Conservation (phyloP, 1,284 basidiomycete species). For the Waitea zeae region DNA sequence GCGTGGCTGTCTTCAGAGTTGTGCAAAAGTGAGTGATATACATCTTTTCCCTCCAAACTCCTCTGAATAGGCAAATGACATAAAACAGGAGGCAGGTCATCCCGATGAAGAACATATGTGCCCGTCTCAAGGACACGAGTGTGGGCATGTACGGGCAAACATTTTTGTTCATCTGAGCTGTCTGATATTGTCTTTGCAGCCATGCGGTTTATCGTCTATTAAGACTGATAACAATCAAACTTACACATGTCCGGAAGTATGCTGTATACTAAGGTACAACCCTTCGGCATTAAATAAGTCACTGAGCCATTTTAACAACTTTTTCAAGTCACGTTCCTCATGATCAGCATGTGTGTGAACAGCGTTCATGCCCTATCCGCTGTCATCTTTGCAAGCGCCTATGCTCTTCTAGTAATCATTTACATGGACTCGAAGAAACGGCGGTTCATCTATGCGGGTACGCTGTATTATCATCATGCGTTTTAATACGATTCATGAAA, state of each 20-base stretch:
- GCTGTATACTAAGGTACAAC: slow-evolving; percentile 23
- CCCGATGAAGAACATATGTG: slow-evolving; percentile 30
- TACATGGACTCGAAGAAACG: slow-evolving; percentile 25
- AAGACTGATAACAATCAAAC: slow-evolving; percentile 13
- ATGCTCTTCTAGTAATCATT: slow-evolving; percentile 28
- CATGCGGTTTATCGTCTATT: slow-evolving; percentile 23
- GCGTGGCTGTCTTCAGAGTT: slow-evolving; percentile 27
- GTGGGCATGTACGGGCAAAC: slow-evolving; percentile 37
- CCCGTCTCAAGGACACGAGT: slow-evolving; percentile 32
- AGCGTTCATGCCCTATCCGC: slow-evolving; percentile 30
- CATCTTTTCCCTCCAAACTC: background rate
- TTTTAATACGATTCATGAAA: background rate
- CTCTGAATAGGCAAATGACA: no score
- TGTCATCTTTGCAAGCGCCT: slow-evolving; percentile 37
- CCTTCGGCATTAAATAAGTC: no score
- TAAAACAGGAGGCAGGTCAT: slow-evolving; percentile 23
- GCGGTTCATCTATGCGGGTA: slow-evolving; percentile 43
- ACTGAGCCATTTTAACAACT: no score
- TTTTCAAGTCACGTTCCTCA: slow-evolving; percentile 25
- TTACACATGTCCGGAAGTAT: slow-evolving; percentile 26
- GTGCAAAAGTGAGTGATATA: slow-evolving; percentile 27
- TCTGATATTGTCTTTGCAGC: slow-evolving; percentile 17
- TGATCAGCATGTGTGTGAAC: slow-evolving; percentile 26
- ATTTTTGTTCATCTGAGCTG: no score
- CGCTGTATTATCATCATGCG: slow-evolving; percentile 8